These are phyloP conservation scores for Echites panduratus DNA, from an alignment of 257 asterid genomes.

Conservation along the genomic window DNA sequence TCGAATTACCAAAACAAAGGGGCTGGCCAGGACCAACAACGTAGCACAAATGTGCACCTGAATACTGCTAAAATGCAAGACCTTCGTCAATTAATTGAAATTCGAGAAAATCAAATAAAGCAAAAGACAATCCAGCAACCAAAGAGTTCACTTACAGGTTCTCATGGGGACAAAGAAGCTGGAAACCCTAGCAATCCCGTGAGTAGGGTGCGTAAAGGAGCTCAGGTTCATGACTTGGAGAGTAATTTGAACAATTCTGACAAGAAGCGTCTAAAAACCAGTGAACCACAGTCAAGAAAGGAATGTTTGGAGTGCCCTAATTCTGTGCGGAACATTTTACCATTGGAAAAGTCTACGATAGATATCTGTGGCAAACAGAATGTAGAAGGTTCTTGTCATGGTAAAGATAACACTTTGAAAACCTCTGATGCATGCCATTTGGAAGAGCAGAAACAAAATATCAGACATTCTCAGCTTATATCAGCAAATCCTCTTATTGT, in stretches of 20 bases:
- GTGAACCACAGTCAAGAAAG: slow-evolving; percentile 18
- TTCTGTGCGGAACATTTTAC: slow-evolving; percentile 5
- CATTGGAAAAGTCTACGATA: slow-evolving; percentile 20
- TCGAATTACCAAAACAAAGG: slow-evolving; percentile 13
- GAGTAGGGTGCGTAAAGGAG: slow-evolving; percentile 14
- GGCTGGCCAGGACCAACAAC: slow-evolving; percentile 18
- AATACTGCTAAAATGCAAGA: slow-evolving; percentile 33
- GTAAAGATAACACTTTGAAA: slow-evolving; percentile 3
- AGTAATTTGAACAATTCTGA: slow-evolving; percentile 21
- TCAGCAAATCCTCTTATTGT: slow-evolving; percentile 21
- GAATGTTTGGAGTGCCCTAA: slow-evolving; percentile 8
- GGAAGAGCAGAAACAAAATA: slow-evolving; percentile 19
- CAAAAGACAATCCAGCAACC: slow-evolving; percentile 26
- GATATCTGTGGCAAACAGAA: slow-evolving; percentile 11
- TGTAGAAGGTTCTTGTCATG: slow-evolving; percentile 2
- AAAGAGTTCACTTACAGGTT: slow-evolving; percentile 16
- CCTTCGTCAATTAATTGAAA: slow-evolving; percentile 35
- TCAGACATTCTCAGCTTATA: slow-evolving; percentile 9
- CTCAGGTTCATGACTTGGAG: slow-evolving; percentile 17
- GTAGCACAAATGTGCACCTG: slow-evolving; percentile 16
- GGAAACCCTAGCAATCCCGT: slow-evolving; percentile 11
- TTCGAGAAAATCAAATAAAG: slow-evolving; percentile 37
- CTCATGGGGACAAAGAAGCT: slow-evolving; percentile 8
- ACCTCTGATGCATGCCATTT: slow-evolving; percentile 11
- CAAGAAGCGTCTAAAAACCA: slow-evolving; percentile 35